Evolutionary conservation across 2,329 filamentous ascomycete species (phyloP).

Genomic region (Cyphellophora attinorum): DNA sequence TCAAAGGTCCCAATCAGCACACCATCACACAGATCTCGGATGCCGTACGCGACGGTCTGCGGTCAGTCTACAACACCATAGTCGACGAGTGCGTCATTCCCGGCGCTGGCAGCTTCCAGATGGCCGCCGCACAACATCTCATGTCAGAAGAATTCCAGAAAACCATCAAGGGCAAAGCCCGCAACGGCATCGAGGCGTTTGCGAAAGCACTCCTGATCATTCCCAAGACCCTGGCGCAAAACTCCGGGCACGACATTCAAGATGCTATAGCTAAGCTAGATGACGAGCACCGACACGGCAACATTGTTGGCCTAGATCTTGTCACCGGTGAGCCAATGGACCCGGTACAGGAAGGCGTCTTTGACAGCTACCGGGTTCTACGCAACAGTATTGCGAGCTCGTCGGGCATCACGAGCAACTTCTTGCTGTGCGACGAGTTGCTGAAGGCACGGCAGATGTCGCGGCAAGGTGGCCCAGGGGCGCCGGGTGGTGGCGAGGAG

Average conservation of each 20-base stretch:
- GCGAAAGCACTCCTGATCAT: slow-evolving; percentile 91
- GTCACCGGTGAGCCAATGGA: slow-evolving; percentile 89
- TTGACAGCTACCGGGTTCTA: slow-evolving; percentile 90
- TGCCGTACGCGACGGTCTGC: slow-evolving; percentile 85
- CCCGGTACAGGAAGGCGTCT: slow-evolving; percentile 82
- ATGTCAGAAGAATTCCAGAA: slow-evolving; percentile 78
- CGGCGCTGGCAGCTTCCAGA: slow-evolving; percentile 89
- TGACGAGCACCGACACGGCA: slow-evolving; percentile 75
- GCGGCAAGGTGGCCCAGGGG: slow-evolving; percentile 30
- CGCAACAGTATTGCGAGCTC: slow-evolving; percentile 90
- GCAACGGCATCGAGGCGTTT: slow-evolving; percentile 91
- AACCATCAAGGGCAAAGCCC: slow-evolving; percentile 94
- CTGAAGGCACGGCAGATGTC: slow-evolving; percentile 96
- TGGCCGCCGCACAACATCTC: slow-evolving; percentile 80
- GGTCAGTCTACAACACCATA: slow-evolving; percentile 98
- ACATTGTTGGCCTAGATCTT: slow-evolving; percentile 77
- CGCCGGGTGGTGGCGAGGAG: slow-evolving; percentile 24
- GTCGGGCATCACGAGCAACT: slow-evolving; percentile 88
- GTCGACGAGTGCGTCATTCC: slow-evolving; percentile 95
- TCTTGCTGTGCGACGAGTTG: slow-evolving; percentile 92
- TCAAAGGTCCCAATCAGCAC: slow-evolving; percentile 95
- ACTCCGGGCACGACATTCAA: slow-evolving; percentile 93
- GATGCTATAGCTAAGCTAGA: slow-evolving; percentile 81
- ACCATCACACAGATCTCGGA: slow-evolving; percentile 96
- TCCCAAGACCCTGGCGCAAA: slow-evolving; percentile 92